Percentiles rank a stretch among this genome's conserved stretches.
Conservation (phyloP, 108 stramenopile genomes). For the Aurantiochytrium sp. region DNA sequence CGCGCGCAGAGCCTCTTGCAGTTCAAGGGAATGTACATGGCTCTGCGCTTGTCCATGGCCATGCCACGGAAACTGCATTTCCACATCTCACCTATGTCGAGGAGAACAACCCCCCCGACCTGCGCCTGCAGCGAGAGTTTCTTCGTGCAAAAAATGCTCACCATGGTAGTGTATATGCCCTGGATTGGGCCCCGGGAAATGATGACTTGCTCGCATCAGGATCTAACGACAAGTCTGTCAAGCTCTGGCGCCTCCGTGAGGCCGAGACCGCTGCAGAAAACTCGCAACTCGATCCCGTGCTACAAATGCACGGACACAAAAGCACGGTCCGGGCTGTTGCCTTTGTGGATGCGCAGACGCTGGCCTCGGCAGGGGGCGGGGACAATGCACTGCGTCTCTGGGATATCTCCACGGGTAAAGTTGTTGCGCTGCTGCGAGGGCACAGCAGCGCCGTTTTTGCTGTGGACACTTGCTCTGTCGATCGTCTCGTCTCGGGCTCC, state of each 20-base stretch:
- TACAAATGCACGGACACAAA: not conserved
- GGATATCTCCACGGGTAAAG: not conserved
- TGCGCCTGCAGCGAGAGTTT: not conserved
- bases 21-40: not conserved
- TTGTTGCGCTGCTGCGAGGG: not conserved
- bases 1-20: not conserved
- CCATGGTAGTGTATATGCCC: not conserved
- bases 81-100: not conserved
- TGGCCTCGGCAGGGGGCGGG: not conserved
- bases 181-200: not conserved
- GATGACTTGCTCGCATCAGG: not conserved
- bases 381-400: not conserved
- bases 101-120: not conserved
- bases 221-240: conserved; percentile 1
- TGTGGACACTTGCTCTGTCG: not conserved
- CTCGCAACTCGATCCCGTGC: not conserved
- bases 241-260: not conserved
- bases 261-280: not conserved
- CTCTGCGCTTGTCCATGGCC: not conserved
- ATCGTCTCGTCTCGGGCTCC: not conserved
- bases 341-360: not conserved
- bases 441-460: not conserved
- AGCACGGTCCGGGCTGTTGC: not conserved
- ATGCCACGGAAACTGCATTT: too few species aligned
- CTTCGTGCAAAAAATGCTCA: not conserved